Percentiles rank a stretch among this genome's conserved stretches.
phyloP scores from a whole-genome alignment of 805 yeast genomes.

The Candida lessepsii region DNA sequence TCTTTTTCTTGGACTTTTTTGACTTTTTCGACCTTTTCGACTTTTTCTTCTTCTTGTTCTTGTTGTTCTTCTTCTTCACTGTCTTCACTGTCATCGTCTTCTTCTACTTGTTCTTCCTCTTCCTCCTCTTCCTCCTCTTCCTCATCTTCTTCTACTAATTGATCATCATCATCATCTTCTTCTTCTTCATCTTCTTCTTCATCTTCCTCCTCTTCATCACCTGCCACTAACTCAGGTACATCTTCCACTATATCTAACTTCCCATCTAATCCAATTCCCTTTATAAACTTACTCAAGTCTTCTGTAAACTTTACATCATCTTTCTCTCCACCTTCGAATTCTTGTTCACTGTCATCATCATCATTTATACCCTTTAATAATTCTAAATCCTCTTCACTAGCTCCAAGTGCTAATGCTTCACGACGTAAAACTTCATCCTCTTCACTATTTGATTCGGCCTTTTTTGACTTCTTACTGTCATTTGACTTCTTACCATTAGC shows the following conservation, averaged over 20 bases:
- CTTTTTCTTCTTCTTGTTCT: constrained; percentile 16
- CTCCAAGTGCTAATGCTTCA: constrained; percentile 81
- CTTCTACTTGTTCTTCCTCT: constrained; percentile 12
- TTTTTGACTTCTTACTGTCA: background rate
- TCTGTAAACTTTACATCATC: constrained; percentile 43
- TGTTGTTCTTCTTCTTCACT: constrained; percentile 17
- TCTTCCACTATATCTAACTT: constrained; percentile 36
- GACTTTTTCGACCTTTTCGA: constrained; percentile 12
- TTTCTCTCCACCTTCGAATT: constrained; percentile 41
- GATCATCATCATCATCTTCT: constrained; percentile 28
- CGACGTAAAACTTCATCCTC: constrained; percentile 50
- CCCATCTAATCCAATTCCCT: constrained; percentile 59
- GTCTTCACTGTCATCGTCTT: constrained; percentile 13
- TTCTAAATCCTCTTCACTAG: constrained; percentile 76
- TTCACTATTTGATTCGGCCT: constrained; percentile 6
- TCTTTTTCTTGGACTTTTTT: constrained; percentile 13
- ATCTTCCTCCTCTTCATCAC: constrained; percentile 34
- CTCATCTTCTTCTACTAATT: constrained; percentile 19
- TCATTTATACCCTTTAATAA: constrained; percentile 56
- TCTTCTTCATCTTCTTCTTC: constrained; percentile 26
- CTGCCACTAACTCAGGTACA: constrained; percentile 22
- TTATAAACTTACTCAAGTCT: constrained; percentile 64
- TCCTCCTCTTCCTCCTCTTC: constrained; percentile 17
- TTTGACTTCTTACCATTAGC: constrained; percentile 2
- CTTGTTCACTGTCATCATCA: constrained; percentile 52